Base-by-base conservation (phyloP, 257 asterid genomes). In the Solanum clarkiae region DNA sequence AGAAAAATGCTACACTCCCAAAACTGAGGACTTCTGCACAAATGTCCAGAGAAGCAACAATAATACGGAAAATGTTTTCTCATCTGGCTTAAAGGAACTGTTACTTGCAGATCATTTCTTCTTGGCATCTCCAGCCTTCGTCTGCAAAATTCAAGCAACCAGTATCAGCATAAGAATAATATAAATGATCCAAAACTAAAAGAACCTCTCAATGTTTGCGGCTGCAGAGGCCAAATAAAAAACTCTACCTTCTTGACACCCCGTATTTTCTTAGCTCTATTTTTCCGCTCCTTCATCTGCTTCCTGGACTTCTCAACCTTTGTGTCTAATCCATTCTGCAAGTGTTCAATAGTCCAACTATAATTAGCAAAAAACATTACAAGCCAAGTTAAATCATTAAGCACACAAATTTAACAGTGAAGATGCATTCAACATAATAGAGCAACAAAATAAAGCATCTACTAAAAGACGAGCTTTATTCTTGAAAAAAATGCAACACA, bases 111-210 rank as follows among this genome's bases (percentile, higher is more conserved):
- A 60, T 59, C 70, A 69, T 69, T 84, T 84, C 70, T 59, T 55
- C 89, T 87, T 87, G 70, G 89, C 90, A 86, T 88, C 90, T 57
- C 90, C 90, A 4, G 88, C 90, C 72, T 88, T 88, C 1, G 90
- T 88, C 90, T 88, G 90, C 82, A 79, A 81, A 15, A 68, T 75
- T 11, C 24, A n/a, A 15, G 65, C 40, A 12, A 54, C 44, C 44
- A 54, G n/a, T 18, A 60, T 62, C 18, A 32, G 54, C 22, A 62
- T 45, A 55, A 59, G 24, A 55, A 68, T n/a, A 51, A 32, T 44
- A 4, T 18, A 63, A 53, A 40, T 3, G 26, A 75, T 3, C 65
- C 36, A 29, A 15, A 26, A 10, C 7, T 14, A 26, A 51, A 49
- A 15, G 59, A 51, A 53, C 22, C 8, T 77, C 82, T 49, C 22